A percentile compares a stretch with the other conserved stretches of the same genome.
These are phyloP conservation scores for Spizellomyces punctatus DNA, from an alignment of 192 early-diverging fungal genomes.

Conservation along the genomic window DNA sequence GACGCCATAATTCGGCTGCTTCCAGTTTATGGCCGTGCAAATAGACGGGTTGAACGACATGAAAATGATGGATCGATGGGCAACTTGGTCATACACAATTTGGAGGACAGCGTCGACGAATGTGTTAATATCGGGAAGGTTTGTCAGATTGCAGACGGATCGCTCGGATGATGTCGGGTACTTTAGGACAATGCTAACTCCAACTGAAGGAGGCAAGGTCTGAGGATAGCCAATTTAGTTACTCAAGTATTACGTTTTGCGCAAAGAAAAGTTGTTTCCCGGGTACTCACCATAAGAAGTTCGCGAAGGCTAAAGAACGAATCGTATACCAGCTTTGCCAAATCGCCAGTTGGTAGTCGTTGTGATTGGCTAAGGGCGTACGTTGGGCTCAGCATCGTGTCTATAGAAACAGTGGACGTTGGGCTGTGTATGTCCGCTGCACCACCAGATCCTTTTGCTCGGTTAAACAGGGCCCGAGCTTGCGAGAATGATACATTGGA, in stretches of 20 bases:
- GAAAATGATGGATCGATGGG: slow-evolving; percentile 71
- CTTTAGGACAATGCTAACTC: slow-evolving; percentile 85
- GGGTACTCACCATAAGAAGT: slow-evolving; percentile 65
- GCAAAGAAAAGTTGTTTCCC: neutral
- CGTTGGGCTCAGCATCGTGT: neutral
- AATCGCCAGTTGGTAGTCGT: slow-evolving; percentile 1
- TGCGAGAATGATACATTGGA: slow-evolving; percentile 69
- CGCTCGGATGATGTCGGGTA: slow-evolving; percentile 78
- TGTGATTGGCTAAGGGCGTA: neutral
- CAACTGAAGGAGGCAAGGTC: slow-evolving; percentile 71
- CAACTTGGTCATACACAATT: slow-evolving; percentile 78
- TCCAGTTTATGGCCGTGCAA: slow-evolving; percentile 97
- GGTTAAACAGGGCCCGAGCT: slow-evolving; percentile 53
- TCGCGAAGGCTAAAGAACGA: slow-evolving; percentile 66
- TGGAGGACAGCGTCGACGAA: slow-evolving; percentile 89
- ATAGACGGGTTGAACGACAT: slow-evolving; percentile 88
- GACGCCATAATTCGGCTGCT: slow-evolving; percentile 97
- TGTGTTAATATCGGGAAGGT: slow-evolving; percentile 73
- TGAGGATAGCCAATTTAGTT: slow-evolving; percentile 23
- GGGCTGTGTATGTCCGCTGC: neutral
- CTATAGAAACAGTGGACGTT: neutral
- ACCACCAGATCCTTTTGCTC: neutral
- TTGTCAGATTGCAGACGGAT: slow-evolving; percentile 50
- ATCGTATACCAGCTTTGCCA: slow-evolving; percentile 26
- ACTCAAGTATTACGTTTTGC: neutral